Base-by-base conservation (phyloP, 805 yeast species). In the Candida alai region DNA sequence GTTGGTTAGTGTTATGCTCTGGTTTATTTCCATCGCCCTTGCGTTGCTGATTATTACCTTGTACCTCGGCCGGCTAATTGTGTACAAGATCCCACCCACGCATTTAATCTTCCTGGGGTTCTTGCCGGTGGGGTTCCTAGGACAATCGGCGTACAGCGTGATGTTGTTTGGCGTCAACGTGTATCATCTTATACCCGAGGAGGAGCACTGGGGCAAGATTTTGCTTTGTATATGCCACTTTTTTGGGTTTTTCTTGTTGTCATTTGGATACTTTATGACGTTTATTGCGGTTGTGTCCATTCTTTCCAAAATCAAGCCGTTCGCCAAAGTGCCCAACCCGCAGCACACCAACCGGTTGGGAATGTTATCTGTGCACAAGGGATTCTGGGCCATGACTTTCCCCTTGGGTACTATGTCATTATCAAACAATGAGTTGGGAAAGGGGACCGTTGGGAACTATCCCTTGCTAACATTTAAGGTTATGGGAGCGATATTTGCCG, bases 361-460 rank as follows among this genome's bases (percentile, higher is more conserved):
- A 2, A 34, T 43, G 2, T 34, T 55, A 13, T 40, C 35, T 15
- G 49, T 41, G 26, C 44, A 50, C 36, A 43, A 44, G 19, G 48
- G 49, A 1, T 55, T 48, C 24, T 54, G 96, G 96, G 78, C 88
- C 12, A 74, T 84, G 66, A 84, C 96, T 43, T 88, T 88, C 79
- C 96, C 96, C 4, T 49, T 87, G 47, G 96, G 96, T 2, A 85
- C 94, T 0, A 78, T 84, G 80, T 66, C 81, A 0, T 53, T 82
- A 10, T 76, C 86, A 2, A 70, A 76, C 38, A 55, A 65, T 7
- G 72, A 76, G 45, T 50, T 87, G 13, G 79, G 65, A 26, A 47
- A 41, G 3, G 51, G 70, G 2, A 74, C 73, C 30, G 36, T 47
- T 14, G 71, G 71, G 2, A 24, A 35, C 17, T 41, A 32, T 17